Conservation (phyloP, 2,329 filamentous ascomycete species). For the Hypoxylon sp. region DNA sequence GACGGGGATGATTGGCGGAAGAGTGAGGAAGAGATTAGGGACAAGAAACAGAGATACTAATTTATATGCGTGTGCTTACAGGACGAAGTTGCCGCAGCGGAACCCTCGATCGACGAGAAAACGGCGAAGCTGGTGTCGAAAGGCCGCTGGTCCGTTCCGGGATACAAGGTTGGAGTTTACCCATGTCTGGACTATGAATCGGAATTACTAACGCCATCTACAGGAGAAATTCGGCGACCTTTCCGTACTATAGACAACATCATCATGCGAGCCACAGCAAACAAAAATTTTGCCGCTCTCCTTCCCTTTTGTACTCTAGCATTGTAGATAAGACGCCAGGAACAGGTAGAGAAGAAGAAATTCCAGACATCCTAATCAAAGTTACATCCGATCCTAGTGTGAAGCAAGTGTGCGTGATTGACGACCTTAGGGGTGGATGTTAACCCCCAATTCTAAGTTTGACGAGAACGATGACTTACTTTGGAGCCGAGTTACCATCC, state of each 20-base stretch:
- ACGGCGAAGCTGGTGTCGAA: slow-evolving; percentile 94
- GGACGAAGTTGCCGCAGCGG: slow-evolving; percentile 95
- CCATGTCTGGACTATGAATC: background rate
- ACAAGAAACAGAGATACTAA: slow-evolving; percentile 44
- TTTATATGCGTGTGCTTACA: slow-evolving; percentile 55
- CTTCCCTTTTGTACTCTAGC: slow-evolving; percentile 75
- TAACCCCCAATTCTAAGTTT: background rate
- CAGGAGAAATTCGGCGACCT: slow-evolving; percentile 99
- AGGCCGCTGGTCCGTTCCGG: slow-evolving; percentile 97
- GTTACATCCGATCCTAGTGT: background rate
- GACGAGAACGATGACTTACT: background rate
- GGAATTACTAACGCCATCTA: slow-evolving; percentile 59
- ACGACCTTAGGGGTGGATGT: background rate
- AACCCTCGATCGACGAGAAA: slow-evolving; percentile 98
- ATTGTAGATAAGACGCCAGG: slow-evolving; percentile 72
- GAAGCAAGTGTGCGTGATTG: slow-evolving; percentile 23
- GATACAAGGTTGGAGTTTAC: slow-evolving; percentile 85
- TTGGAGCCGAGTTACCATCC: background rate
- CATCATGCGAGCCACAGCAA: slow-evolving; percentile 47
- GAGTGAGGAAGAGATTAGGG: slow-evolving; percentile 9
- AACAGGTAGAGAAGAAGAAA: slow-evolving; percentile 43
- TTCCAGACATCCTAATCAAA: slow-evolving; percentile 41
- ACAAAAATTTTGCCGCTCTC: slow-evolving; percentile 48
- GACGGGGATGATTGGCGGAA: slow-evolving; percentile 1
- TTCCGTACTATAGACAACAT: slow-evolving; percentile 81